Percentiles rank a stretch among this genome's conserved stretches.
Conservation (phyloP, 257 asterid species). For the Plantago elongata region DNA sequence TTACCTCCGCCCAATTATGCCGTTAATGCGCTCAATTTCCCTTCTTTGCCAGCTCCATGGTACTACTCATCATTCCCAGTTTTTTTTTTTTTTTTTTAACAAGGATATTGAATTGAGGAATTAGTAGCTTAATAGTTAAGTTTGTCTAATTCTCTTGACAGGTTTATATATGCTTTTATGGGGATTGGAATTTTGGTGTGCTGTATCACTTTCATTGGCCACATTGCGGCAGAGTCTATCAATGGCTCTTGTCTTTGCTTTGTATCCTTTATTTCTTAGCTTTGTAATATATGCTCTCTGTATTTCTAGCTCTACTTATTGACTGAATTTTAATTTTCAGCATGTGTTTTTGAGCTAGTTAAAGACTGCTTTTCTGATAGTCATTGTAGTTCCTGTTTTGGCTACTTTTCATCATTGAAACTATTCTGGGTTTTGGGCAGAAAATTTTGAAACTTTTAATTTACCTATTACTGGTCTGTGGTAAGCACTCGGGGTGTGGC, state of each 20-base stretch:
- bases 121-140: slow-evolving; percentile 1
- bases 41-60: slow-evolving; percentile 68
- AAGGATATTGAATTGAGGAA: slow-evolving; percentile 2
- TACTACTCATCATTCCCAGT: slow-evolving; percentile 17
- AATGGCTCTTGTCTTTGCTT: slow-evolving; percentile 87
- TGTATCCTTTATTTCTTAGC: slow-evolving; percentile 54
- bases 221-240: slow-evolving; percentile 80
- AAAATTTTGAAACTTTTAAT: too few relatives aligned
- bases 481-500: too few relatives aligned
- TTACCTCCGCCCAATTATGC: slow-evolving; percentile 26
- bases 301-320: background rate
- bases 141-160: slow-evolving; percentile 29
- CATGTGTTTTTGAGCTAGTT: too few relatives aligned
- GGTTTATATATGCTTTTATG: slow-evolving; percentile 79
- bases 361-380: too few relatives aligned
- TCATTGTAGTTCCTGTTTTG: too few relatives aligned
- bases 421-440: too few relatives aligned
- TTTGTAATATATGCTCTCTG: background rate
- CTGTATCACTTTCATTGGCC: slow-evolving; percentile 56
- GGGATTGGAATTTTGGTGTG: slow-evolving; percentile 61
- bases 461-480: too few relatives aligned
- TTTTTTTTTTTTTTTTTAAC: background rate
- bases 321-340: too few relatives aligned
- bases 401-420: too few relatives aligned
- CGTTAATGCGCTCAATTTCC: slow-evolving; percentile 20